A percentile compares a stretch with the other conserved stretches of the same genome.
phyloP scores from a whole-genome alignment of 371 early-diverging fungal genomes.

The Syncephalastrum racemosum region DNA sequence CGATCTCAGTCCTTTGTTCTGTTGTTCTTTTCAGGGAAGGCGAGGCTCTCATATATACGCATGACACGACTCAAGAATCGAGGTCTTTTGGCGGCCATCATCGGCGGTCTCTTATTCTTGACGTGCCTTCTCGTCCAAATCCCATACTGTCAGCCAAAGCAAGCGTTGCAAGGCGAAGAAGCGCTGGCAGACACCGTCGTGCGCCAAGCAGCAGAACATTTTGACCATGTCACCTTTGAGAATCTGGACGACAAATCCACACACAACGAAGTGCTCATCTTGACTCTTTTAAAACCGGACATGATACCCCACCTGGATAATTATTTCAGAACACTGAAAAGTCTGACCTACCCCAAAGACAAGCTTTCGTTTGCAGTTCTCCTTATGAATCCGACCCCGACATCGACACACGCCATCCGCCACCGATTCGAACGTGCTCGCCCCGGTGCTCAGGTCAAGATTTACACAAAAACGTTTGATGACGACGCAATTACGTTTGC shows the following conservation, averaged over 20 bases:
- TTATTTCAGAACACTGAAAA: constrained; percentile 9
- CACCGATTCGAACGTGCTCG: constrained; percentile 12
- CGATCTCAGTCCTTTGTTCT: too few relatives aligned
- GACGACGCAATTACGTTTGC: constrained; percentile 9
- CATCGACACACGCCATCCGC: constrained; percentile 17
- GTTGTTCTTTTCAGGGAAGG: too few relatives aligned
- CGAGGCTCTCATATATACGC: too few relatives aligned
- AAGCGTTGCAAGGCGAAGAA: too few relatives aligned
- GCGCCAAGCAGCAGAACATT: too few relatives aligned
- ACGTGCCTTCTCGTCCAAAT: too few relatives aligned
- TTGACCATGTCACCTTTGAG: constrained; percentile 5
- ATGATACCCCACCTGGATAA: constrained; percentile 8
- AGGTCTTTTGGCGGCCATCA: too few relatives aligned
- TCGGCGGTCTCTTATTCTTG: too few relatives aligned
- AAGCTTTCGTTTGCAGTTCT: constrained; percentile 13
- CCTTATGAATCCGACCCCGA: constrained; percentile 18
- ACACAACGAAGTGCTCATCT: constrained; percentile 8
- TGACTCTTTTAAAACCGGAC: constrained; percentile 12
- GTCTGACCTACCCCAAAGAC: constrained; percentile 9
- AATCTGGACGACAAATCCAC: constrained; percentile 9
- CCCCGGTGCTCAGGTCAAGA: constrained; percentile 19
- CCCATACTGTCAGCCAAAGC: too few relatives aligned
- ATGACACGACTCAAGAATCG: too few relatives aligned
- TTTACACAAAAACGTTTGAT: constrained; percentile 33
- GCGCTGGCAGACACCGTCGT: too few relatives aligned